Evolutionary conservation across 2,329 filamentous ascomycete species (phyloP).

Genomic region (Penicillium sp.): DNA sequence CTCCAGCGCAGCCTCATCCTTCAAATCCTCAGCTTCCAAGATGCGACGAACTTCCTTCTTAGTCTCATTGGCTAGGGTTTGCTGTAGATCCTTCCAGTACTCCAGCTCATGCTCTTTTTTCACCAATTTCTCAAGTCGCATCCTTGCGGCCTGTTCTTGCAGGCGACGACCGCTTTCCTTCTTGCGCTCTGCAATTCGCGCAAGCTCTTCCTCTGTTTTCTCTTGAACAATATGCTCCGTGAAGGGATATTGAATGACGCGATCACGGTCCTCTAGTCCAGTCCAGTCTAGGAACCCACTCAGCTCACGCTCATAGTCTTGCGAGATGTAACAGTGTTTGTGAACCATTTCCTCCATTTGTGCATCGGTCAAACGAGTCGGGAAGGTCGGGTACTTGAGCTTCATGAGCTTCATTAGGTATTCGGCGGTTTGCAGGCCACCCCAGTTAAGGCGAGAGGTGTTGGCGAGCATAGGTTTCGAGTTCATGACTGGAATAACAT

Average conservation of each 20-base stretch:
- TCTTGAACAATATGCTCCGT: conserved; percentile 86
- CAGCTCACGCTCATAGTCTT: conserved; percentile 78
- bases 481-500: conserved; percentile 90
- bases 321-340: conserved; percentile 86
- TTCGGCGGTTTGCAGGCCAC: conserved; percentile 83
- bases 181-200: conserved; percentile 84
- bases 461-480: conserved; percentile 80
- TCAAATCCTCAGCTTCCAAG: conserved; percentile 86
- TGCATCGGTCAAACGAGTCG: conserved; percentile 77
- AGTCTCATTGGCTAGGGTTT: conserved; percentile 67
- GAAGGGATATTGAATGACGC: conserved; percentile 88
- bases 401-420: conserved; percentile 86
- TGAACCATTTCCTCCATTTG: conserved; percentile 86
- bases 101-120: conserved; percentile 94
- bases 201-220: conserved; percentile 92
- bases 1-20: conserved; percentile 84
- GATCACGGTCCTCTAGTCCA: conserved; percentile 83
- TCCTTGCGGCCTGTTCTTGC: conserved; percentile 95
- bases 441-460: conserved; percentile 90
- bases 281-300: conserved; percentile 81
- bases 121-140: conserved; percentile 91
- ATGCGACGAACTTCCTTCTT: conserved; percentile 90
- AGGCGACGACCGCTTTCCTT: conserved; percentile 89
- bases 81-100: conserved; percentile 83
- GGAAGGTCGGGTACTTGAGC: conserved; percentile 88